These are phyloP conservation scores for Umbelopsis ramanniana DNA, from an alignment of 192 early-diverging fungal genomes.

Conservation along the genomic window DNA sequence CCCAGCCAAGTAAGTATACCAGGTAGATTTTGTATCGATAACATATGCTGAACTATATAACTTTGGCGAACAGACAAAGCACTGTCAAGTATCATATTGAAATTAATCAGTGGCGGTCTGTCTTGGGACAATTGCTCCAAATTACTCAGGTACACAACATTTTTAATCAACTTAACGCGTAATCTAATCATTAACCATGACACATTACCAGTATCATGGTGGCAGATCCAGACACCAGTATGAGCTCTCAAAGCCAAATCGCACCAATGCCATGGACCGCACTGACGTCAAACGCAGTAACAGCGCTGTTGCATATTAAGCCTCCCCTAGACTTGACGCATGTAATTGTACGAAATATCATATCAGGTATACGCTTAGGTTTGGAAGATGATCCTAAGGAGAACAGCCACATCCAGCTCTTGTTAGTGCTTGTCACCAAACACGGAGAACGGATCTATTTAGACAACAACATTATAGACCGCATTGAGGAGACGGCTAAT, in stretches of 20 bases:
- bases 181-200: background rate
- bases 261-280: background rate
- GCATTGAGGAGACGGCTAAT: background rate
- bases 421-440: conserved; percentile 6
- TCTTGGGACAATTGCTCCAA: background rate
- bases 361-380: background rate
- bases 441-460: conserved; percentile 7
- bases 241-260: background rate
- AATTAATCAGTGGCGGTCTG: background rate
- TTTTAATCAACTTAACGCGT: too few species aligned
- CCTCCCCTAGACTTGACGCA: background rate
- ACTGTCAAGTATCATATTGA: background rate
- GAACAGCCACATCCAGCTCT: background rate
- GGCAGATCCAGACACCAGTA: background rate
- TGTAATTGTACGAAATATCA: background rate
- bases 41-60: too few species aligned
- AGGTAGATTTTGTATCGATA: background rate
- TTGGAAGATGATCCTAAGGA: background rate
- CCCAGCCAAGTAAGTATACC: background rate
- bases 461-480: background rate
- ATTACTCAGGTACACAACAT: background rate
- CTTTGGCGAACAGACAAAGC: background rate
- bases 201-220: background rate
- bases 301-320: conserved; percentile 1
- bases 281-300: background rate